Evolutionary conservation across 129 eudicot genomes (phyloP).

Genomic region (Artemisia annua): DNA sequence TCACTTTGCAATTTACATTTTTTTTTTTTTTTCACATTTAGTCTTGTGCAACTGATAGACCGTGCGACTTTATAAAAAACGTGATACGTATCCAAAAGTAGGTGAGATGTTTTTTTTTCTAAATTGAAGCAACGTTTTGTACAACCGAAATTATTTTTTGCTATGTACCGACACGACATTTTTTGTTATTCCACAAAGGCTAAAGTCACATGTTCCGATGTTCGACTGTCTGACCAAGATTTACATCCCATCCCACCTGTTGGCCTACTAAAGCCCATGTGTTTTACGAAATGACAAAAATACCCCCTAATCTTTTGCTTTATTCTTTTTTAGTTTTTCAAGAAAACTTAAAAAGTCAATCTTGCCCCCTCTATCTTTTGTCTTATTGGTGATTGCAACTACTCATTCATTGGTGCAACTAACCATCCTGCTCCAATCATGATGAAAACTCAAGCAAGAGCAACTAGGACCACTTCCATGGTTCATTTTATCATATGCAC

Average conservation of each 20-base stretch:
- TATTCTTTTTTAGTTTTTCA: background rate
- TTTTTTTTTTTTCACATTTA: too few relatives aligned
- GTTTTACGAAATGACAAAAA: background rate
- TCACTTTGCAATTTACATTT: too few relatives aligned
- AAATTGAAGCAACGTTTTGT: too few relatives aligned
- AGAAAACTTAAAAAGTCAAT: slow-evolving; percentile 5
- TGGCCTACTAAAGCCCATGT: slow-evolving; percentile 31
- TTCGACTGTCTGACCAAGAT: slow-evolving; percentile 21
- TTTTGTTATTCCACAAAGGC: background rate
- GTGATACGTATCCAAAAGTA: too few relatives aligned
- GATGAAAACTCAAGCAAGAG: slow-evolving; percentile 11
- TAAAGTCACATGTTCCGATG: background rate
- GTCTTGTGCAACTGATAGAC: too few relatives aligned
- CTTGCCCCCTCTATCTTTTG: slow-evolving; percentile 25
- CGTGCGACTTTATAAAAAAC: too few relatives aligned
- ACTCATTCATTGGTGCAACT: slow-evolving; percentile 32
- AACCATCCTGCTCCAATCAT: slow-evolving; percentile 24
- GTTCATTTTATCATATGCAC: background rate
- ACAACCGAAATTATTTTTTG: too few relatives aligned
- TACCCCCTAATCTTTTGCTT: background rate
- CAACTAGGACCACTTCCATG: slow-evolving; percentile 23
- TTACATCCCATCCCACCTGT: slow-evolving; percentile 20
- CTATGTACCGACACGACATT: too few relatives aligned
- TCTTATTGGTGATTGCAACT: slow-evolving; percentile 28
- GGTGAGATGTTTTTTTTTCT: too few relatives aligned